A percentile compares a stretch with the other conserved stretches of the same genome.
These are phyloP conservation scores for Austroboletus festivus DNA, from an alignment of 768 basidiomycete species.

Conservation along the genomic window DNA sequence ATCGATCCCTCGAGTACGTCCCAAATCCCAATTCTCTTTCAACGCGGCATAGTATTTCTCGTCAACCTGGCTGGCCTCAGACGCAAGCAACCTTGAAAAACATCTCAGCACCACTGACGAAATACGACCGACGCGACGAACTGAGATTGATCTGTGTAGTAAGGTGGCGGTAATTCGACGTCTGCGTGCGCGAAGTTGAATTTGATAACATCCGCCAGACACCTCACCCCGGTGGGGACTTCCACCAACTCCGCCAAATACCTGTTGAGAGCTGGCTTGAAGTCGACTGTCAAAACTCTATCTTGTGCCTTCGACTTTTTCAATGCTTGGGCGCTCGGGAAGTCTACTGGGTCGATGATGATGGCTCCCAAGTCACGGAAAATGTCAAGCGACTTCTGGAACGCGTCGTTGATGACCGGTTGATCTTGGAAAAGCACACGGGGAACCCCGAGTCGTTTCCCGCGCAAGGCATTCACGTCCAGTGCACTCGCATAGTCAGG, in stretches of 20 bases:
- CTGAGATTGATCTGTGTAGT: conserved; percentile 38
- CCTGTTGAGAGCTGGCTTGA: conserved; percentile 48
- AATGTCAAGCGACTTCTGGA: conserved; percentile 37
- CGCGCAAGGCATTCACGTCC: conserved; percentile 40
- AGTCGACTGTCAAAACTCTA: conserved; percentile 51
- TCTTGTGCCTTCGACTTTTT: conserved; percentile 49
- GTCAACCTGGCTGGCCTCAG: conserved; percentile 32
- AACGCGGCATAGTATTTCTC: conserved; percentile 44
- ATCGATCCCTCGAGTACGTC: conserved; percentile 53
- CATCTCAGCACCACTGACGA: conserved; percentile 4
- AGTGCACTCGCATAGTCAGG: conserved; percentile 59
- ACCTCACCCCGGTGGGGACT: conserved; percentile 59
- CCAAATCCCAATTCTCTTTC: conserved; percentile 45
- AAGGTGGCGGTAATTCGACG: conserved; percentile 40
- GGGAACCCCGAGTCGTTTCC: conserved; percentile 45
- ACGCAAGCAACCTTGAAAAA: conserved; percentile 19
- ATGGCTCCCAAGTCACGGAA: conserved; percentile 40
- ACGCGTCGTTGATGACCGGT: conserved; percentile 31
- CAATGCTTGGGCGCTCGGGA: conserved; percentile 53
- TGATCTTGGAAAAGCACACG: conserved; percentile 30
- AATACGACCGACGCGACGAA: conserved; percentile 8
- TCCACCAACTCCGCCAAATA: conserved; percentile 46
- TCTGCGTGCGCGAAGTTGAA: conserved; percentile 54
- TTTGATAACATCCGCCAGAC: conserved; percentile 53
- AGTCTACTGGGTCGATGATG: conserved; percentile 60